These are phyloP conservation scores for Diaporthe helianthi DNA, from an alignment of 2,329 filamentous ascomycete genomes.

Conservation along the genomic window DNA sequence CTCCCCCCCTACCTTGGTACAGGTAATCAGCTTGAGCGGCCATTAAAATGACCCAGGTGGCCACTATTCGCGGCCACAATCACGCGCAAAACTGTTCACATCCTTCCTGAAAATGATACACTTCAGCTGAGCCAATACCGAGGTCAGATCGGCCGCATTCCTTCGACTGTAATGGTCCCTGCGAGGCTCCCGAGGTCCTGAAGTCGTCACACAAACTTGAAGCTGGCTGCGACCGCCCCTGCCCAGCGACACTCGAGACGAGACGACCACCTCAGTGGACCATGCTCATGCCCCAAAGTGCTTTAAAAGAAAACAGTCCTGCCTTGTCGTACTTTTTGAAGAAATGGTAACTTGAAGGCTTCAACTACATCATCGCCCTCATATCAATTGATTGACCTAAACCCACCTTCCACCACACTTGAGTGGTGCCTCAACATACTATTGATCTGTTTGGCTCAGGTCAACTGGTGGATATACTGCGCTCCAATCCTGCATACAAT, in stretches of 20 bases:
- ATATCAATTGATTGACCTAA: no score
- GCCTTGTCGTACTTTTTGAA: background rate
- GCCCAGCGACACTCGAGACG: background rate
- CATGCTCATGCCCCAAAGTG: background rate
- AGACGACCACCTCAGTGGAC: background rate
- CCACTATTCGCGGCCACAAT: background rate
- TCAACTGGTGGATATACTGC: no score
- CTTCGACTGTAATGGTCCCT: background rate
- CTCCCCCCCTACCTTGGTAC: no score
- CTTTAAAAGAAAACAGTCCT: background rate
- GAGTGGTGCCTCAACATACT: background rate
- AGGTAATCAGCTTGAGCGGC: background rate
- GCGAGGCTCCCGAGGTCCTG: no score
- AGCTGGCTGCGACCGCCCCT: background rate
- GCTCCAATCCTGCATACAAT: no score
- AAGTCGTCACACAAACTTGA: conserved; percentile 1
- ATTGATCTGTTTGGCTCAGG: no score
- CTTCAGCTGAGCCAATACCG: background rate
- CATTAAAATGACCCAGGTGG: background rate
- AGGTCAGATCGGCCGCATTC: background rate
- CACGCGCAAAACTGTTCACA: background rate
- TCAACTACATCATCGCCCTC: background rate
- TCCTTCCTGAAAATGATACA: background rate
- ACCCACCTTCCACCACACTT: background rate
- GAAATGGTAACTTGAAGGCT: background rate